phyloP scores from a whole-genome alignment of 768 basidiomycete genomes.

The Ephemerocybe angulata region DNA sequence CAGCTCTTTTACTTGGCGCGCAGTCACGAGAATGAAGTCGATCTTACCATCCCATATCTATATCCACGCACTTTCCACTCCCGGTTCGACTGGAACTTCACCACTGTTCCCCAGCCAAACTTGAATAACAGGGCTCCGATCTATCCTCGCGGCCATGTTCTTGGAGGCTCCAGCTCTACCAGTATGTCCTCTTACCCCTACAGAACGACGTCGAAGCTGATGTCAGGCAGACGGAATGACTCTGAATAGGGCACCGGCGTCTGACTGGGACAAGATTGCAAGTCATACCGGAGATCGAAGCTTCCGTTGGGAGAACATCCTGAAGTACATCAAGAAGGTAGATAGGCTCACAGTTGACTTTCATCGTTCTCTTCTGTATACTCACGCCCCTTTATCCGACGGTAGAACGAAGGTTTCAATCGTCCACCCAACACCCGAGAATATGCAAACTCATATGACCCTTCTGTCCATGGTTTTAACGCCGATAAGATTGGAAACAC shows the following conservation, averaged over 20 bases:
- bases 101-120: conserved; percentile 23
- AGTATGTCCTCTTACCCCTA: conserved; percentile 26
- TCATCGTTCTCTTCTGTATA: no score
- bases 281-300: background rate
- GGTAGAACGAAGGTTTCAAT: background rate
- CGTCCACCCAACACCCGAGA: background rate
- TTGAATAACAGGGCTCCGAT: conserved; percentile 20
- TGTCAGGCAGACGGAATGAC: background rate
- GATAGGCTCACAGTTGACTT: background rate
- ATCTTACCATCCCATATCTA: conserved; percentile 14
- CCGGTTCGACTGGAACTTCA: conserved; percentile 31
- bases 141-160: conserved; percentile 26
- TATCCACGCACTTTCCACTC: background rate
- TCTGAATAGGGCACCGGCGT: background rate
- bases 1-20: background rate
- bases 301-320: background rate
- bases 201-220: background rate
- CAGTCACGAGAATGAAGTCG: conserved; percentile 17
- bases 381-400: no score
- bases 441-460: no score
- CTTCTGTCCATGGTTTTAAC: background rate
- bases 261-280: background rate
- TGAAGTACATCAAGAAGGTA: background rate
- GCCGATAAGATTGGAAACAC: background rate
- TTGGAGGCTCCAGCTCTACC: conserved; percentile 29